Evolutionary conservation across 1,139 yeast species (phyloP).

Genomic region (Tardiomyces blankii): DNA sequence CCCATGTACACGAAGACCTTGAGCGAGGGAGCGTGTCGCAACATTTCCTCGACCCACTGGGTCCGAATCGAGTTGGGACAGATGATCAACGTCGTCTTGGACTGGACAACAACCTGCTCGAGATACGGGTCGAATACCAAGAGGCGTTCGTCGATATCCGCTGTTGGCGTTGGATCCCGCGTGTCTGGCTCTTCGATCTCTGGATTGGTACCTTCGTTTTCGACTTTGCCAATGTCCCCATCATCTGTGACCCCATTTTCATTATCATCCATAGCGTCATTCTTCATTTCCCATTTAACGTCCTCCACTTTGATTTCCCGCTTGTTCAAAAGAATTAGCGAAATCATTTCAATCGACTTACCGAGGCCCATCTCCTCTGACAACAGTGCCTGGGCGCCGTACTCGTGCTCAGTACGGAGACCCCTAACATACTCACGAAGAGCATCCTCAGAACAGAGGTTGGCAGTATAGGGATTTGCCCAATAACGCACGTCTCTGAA

Average conservation of each 20-base stretch:
- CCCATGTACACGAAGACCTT: slow-evolving; percentile 40
- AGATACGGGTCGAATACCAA: slow-evolving; percentile 31
- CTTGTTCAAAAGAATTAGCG: slow-evolving; percentile 51
- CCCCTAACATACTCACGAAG: background rate
- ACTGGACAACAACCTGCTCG: slow-evolving; percentile 37
- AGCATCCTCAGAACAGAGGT: slow-evolving; percentile 12
- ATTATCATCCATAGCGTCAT: background rate
- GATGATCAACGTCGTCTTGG: slow-evolving; percentile 67
- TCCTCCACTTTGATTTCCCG: slow-evolving; percentile 22
- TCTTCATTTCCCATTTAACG: background rate
- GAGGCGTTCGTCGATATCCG: background rate
- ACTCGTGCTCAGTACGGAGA: slow-evolving; percentile 4
- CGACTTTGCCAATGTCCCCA: background rate
- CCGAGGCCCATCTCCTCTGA: slow-evolving; percentile 98
- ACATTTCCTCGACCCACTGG: slow-evolving; percentile 50
- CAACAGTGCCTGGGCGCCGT: slow-evolving; percentile 50
- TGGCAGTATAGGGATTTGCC: slow-evolving; percentile 24
- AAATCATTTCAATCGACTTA: slow-evolving; percentile 74
- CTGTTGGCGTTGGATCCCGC: background rate
- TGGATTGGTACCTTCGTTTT: background rate
- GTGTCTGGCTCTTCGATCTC: background rate
- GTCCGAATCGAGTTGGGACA: slow-evolving; percentile 74
- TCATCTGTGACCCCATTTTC: background rate
- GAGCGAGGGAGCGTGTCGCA: slow-evolving; percentile 32
- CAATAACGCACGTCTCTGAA: slow-evolving; percentile 8